Evolutionary conservation across 129 eudicot genomes (phyloP).

Genomic region (Gnaphalium uliginosum): DNA sequence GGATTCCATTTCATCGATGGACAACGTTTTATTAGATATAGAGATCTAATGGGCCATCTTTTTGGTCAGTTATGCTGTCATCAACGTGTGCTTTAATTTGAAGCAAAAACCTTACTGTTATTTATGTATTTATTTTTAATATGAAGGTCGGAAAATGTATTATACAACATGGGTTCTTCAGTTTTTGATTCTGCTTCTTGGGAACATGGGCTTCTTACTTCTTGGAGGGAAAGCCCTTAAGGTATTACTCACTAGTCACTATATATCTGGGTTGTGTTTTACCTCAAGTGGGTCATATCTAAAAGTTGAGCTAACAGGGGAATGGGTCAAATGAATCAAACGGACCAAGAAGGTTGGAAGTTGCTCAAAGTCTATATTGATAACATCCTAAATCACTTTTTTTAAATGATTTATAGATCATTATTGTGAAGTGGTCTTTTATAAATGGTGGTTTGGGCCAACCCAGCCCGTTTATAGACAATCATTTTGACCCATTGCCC

Average conservation of each 20-base stretch:
- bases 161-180: slow-evolving; percentile 51
- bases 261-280: neutral
- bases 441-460: neutral
- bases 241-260: slow-evolving; percentile 28
- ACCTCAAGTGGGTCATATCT: neutral
- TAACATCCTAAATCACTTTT: neutral
- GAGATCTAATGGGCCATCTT: slow-evolving; percentile 56
- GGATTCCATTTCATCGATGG: slow-evolving; percentile 54
- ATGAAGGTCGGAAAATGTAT: slow-evolving; percentile 47
- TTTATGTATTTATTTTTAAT: neutral
- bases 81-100: neutral
- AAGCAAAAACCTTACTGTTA: neutral
- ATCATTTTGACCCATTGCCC: neutral
- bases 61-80: slow-evolving; percentile 31
- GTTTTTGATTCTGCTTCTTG: slow-evolving; percentile 45
- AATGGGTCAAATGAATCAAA: neutral
- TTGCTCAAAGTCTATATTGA: neutral
- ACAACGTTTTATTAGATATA: slow-evolving; percentile 55
- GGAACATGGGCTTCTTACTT: slow-evolving; percentile 58
- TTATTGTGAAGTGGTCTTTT: neutral
- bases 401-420: neutral
- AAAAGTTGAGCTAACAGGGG: neutral
- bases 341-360: neutral
- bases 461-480: neutral
- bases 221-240: slow-evolving; percentile 60